Conservation (phyloP, 805 yeast species). For the Kuraishia molischiana region DNA sequence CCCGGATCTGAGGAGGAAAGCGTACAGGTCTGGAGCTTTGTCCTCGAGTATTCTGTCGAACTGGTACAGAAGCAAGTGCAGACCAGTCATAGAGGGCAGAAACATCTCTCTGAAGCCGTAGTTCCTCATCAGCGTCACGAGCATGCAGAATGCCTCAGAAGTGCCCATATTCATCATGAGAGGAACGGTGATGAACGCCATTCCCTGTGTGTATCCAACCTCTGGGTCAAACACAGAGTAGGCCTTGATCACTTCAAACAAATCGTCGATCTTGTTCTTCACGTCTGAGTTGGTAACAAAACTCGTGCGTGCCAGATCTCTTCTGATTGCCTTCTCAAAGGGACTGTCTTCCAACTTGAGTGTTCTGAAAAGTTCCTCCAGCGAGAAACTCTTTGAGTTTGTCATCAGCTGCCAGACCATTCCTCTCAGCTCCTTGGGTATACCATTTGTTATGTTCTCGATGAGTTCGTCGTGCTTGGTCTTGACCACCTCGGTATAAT, state of each 20-base stretch:
- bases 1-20: slow-evolving; percentile 79
- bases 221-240: slow-evolving; percentile 83
- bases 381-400: slow-evolving; percentile 56
- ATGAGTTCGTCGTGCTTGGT: slow-evolving; percentile 51
- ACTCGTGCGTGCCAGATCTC: slow-evolving; percentile 81
- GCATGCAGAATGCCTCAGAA: slow-evolving; percentile 74
- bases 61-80: slow-evolving; percentile 77
- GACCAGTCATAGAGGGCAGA: slow-evolving; percentile 88
- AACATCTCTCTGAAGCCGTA: slow-evolving; percentile 75
- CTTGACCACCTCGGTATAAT: slow-evolving; percentile 60
- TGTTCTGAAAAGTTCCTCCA: slow-evolving; percentile 49
- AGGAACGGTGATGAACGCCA: slow-evolving; percentile 91
- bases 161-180: slow-evolving; percentile 72
- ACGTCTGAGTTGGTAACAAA: slow-evolving; percentile 53
- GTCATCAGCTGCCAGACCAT: slow-evolving; percentile 89
- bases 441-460: slow-evolving; percentile 58
- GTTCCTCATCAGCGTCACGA: slow-evolving; percentile 74
- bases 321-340: slow-evolving; percentile 66
- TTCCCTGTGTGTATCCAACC: slow-evolving; percentile 97
- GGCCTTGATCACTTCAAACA: slow-evolving; percentile 70
- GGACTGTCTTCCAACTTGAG: slow-evolving; percentile 38
- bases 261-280: slow-evolving; percentile 48
- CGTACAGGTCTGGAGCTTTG: slow-evolving; percentile 56
- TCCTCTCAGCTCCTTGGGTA: slow-evolving; percentile 80
- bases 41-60: slow-evolving; percentile 85